phyloP scores from a whole-genome alignment of 2,329 filamentous ascomycete species.

The Ascocoryne sarcoides region DNA sequence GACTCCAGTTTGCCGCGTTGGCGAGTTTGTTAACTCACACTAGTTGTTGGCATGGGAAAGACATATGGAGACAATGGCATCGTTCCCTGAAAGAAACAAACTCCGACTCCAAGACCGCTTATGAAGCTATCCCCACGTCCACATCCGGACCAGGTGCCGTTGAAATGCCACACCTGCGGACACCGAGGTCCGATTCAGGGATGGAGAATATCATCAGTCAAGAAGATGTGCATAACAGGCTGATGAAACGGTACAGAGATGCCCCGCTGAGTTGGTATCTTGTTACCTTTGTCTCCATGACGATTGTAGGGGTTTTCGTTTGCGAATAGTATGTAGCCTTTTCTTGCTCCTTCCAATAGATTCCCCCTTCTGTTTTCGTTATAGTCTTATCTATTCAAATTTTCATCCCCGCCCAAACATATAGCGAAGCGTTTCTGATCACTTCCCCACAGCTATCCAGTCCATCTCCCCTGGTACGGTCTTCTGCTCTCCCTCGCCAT shows the following conservation, averaged over 20 bases:
- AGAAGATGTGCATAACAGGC: conserved; percentile 75
- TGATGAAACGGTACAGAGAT: conserved; percentile 77
- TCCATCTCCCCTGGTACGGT: conserved; percentile 81
- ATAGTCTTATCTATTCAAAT: too few species aligned
- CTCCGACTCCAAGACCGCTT: conserved; percentile 40
- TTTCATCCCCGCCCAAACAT: too few species aligned
- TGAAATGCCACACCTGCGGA: not conserved
- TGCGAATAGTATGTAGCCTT: conserved; percentile 62
- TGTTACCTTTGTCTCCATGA: conserved; percentile 65
- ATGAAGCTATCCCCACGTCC: conserved; percentile 38
- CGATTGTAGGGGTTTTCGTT: conserved; percentile 70
- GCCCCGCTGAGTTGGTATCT: conserved; percentile 78
- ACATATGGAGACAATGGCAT: conserved; percentile 72
- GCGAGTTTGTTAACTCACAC: conserved; percentile 76
- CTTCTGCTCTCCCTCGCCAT: conserved; percentile 70
- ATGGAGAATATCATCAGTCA: conserved; percentile 49
- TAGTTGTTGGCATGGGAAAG: conserved; percentile 72
- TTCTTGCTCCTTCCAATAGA: not conserved
- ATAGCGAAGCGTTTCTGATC: too few species aligned
- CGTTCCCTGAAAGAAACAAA: conserved; percentile 57
- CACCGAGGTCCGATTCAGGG: conserved; percentile 32
- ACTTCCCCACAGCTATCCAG: conserved; percentile 59
- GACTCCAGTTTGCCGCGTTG: conserved; percentile 75
- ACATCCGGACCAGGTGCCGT: conserved; percentile 3
- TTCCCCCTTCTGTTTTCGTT: too few species aligned